Conservation (phyloP, 768 basidiomycete species). For the Tremella mesenterica region DNA sequence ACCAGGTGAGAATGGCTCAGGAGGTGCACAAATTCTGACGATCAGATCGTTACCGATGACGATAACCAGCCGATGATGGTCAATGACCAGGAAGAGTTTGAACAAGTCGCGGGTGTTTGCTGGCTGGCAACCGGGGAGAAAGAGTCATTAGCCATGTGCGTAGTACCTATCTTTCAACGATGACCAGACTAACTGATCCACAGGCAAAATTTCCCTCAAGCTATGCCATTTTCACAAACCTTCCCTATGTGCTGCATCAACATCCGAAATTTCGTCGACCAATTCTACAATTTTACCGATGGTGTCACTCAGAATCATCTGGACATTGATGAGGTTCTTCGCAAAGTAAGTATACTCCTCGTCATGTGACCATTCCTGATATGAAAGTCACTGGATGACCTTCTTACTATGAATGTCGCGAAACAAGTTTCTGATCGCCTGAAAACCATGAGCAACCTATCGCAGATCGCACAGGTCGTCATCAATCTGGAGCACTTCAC, state of each 20-base stretch:
- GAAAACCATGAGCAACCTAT: slow-evolving; percentile 64
- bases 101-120: slow-evolving; percentile 65
- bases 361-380: not conserved
- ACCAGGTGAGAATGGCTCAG: slow-evolving; percentile 53
- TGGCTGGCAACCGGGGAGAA: slow-evolving; percentile 70
- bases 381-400: slow-evolving; percentile 71
- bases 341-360: slow-evolving; percentile 54
- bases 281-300: slow-evolving; percentile 93
- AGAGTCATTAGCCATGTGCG: slow-evolving; percentile 47
- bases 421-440: slow-evolving; percentile 68
- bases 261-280: slow-evolving; percentile 82
- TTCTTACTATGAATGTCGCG: slow-evolving; percentile 62
- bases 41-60: slow-evolving; percentile 71
- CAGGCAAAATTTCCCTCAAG: slow-evolving; percentile 59
- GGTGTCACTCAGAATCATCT: slow-evolving; percentile 85
- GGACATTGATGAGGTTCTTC: slow-evolving; percentile 82
- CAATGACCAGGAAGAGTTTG: slow-evolving; percentile 53
- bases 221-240: slow-evolving; percentile 87
- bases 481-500: slow-evolving; percentile 89
- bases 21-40: not conserved
- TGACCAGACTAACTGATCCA: not conserved
- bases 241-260: slow-evolving; percentile 92
- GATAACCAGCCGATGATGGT: slow-evolving; percentile 82
- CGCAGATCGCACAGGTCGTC: slow-evolving; percentile 86
- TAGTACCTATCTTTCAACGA: not conserved